These are phyloP conservation scores for Dicorynia guianensis DNA, from an alignment of 306 rosid species.

Conservation along the genomic window DNA sequence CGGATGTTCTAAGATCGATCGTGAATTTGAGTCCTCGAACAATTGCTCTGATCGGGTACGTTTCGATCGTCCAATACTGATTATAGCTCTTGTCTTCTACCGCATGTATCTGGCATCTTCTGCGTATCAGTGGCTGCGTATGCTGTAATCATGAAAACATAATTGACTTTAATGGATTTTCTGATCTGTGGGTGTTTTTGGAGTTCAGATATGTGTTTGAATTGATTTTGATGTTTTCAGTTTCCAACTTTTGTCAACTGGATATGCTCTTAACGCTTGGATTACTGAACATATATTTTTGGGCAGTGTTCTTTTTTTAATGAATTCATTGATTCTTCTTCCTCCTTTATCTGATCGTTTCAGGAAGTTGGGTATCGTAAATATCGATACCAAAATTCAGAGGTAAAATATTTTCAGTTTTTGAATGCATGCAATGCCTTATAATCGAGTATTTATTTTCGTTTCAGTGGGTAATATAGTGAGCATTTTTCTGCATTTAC, in stretches of 20 bases:
- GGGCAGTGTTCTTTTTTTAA: slow-evolving; percentile 37
- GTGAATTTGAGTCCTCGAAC: slow-evolving; percentile 57
- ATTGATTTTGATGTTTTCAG: slow-evolving; percentile 43
- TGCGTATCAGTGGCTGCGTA: slow-evolving; percentile 27
- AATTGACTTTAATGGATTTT: slow-evolving; percentile 40
- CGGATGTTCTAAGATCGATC: slow-evolving; percentile 62
- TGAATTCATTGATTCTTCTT: slow-evolving; percentile 28
- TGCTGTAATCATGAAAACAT: slow-evolving; percentile 35
- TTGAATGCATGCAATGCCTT: slow-evolving; percentile 49
- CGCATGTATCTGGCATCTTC: slow-evolving; percentile 58
- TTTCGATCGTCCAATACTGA: slow-evolving; percentile 50
- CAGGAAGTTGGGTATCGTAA: slow-evolving; percentile 46
- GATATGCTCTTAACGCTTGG: slow-evolving; percentile 45
- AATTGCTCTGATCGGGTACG: slow-evolving; percentile 57
- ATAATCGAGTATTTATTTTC: slow-evolving; percentile 43
- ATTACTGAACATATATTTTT: slow-evolving; percentile 46
- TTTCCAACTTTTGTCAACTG: slow-evolving; percentile 38
- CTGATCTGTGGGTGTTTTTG: slow-evolving; percentile 56
- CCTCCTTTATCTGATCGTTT: slow-evolving; percentile 22
- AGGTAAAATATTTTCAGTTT: slow-evolving; percentile 48
- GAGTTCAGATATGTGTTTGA: slow-evolving; percentile 36
- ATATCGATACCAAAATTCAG: slow-evolving; percentile 46
- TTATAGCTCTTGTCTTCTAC: slow-evolving; percentile 35
- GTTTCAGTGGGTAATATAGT: slow-evolving; percentile 38
- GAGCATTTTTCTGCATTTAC: slow-evolving; percentile 38